Conservation (phyloP, 208 protist species). For the Novymonas esmeraldas region DNA sequence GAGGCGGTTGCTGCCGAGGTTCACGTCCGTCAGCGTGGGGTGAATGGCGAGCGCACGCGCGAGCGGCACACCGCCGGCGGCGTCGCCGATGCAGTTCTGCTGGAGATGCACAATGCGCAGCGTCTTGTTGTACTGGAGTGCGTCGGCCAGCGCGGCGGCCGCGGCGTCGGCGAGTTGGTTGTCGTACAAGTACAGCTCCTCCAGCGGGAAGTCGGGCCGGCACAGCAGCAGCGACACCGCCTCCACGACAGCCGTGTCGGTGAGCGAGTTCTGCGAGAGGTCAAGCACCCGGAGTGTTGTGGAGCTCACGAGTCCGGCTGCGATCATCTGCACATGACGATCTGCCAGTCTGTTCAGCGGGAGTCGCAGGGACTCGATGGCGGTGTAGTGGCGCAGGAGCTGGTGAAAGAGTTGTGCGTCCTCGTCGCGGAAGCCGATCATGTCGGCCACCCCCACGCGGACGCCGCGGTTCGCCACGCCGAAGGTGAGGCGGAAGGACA, state of each 20-base stretch:
- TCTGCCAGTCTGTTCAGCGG: constrained; percentile 70
- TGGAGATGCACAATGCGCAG: constrained; percentile 73
- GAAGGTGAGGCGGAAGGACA: constrained; percentile 77
- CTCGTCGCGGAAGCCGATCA: constrained; percentile 79
- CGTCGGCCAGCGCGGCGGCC: constrained; percentile 62
- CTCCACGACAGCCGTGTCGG: constrained; percentile 56
- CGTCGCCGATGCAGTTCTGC: constrained; percentile 81
- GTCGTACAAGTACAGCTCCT: constrained; percentile 81
- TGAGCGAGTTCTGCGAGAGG: constrained; percentile 83
- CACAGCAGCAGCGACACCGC: constrained; percentile 75
- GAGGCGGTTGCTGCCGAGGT: constrained; percentile 82
- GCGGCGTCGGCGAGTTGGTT: constrained; percentile 73
- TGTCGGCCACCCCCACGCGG: constrained; percentile 54
- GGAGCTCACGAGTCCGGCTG: constrained; percentile 61
- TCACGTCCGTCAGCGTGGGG: constrained; percentile 52
- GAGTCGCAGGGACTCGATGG: constrained; percentile 61
- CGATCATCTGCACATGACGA: constrained; percentile 56
- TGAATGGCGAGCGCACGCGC: constrained; percentile 54
- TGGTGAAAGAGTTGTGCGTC: constrained; percentile 65
- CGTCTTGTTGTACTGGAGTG: constrained; percentile 76
- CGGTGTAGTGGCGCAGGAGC: constrained; percentile 53
- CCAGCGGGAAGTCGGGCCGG: constrained; percentile 58
- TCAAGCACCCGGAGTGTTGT: constrained; percentile 77
- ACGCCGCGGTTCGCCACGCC: constrained; percentile 59
- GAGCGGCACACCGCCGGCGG: constrained; percentile 62